phyloP scores from a whole-genome alignment of 495 filamentous ascomycete species.

The Aspergillus nidulans region DNA sequence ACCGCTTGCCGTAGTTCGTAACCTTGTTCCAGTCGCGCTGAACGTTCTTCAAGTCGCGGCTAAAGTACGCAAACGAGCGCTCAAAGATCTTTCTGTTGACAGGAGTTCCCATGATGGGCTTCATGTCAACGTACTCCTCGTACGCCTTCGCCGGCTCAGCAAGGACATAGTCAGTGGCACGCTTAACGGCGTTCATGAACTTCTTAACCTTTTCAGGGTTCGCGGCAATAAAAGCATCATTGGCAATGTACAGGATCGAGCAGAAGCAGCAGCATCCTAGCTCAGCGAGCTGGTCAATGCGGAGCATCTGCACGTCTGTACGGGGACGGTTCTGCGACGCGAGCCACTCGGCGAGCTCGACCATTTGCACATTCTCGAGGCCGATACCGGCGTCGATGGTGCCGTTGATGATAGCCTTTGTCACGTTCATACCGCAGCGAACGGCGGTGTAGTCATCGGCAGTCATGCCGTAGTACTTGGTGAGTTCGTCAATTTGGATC shows the following conservation, averaged over 20 bases:
- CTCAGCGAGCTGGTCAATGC: constrained; percentile 68
- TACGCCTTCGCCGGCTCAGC: constrained; percentile 53
- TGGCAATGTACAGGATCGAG: constrained; percentile 67
- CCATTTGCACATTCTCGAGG: constrained; percentile 71
- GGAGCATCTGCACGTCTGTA: constrained; percentile 65
- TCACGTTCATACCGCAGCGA: constrained; percentile 61
- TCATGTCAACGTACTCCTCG: constrained; percentile 62
- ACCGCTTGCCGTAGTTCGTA: constrained; percentile 62
- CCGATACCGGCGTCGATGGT: constrained; percentile 67
- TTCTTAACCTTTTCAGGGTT: constrained; percentile 55
- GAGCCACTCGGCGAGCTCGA: constrained; percentile 68
- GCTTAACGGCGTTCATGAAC: constrained; percentile 62
- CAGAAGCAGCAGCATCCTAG: constrained; percentile 74
- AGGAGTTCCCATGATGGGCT: constrained; percentile 59
- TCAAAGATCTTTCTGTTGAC: constrained; percentile 71
- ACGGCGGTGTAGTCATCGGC: constrained; percentile 65
- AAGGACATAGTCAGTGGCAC: constrained; percentile 62
- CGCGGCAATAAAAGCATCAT: constrained; percentile 57
- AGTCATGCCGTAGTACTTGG: constrained; percentile 67
- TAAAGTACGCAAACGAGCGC: constrained; percentile 67
- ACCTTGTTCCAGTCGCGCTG: constrained; percentile 65
- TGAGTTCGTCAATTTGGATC: constrained; percentile 73
- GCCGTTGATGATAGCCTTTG: constrained; percentile 60
- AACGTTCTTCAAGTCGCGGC: constrained; percentile 66
- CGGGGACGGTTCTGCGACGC: constrained; percentile 53